Base-by-base conservation (phyloP, 2,329 filamentous ascomycete species). In the Dothideomycetes sp. region DNA sequence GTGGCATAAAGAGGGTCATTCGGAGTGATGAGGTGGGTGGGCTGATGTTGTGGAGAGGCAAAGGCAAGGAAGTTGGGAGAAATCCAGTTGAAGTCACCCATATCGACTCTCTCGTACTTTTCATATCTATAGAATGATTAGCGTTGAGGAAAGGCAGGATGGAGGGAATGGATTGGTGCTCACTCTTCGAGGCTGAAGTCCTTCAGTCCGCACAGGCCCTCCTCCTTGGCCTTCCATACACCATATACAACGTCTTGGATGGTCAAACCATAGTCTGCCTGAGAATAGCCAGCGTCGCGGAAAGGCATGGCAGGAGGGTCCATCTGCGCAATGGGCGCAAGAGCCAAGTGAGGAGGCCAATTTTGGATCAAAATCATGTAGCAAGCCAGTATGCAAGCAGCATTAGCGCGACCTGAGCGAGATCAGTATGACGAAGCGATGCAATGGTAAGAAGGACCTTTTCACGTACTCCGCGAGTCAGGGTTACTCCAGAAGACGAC, bases 81-180 rank as follows among this genome's bases (percentile, higher is more conserved):
- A 43, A 98, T 76, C 91, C 91, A 98, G 75, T 98, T 98, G 81
- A 98, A 98, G 65, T 98, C 91, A 47, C 91, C 91, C 70, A 95
- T 87, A 59, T 98, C 91, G 15, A 98, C 91, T 43, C 91, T 77
- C 66, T 98, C 91, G 53, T 77, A 98, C 58, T 77, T 82, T 65
- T 98, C 91, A 59, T 98, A 98, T 45, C 74, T 78, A 9, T 8
- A 17, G 8, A 17, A 2, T 11, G n/a, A 9, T 19, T 5, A n/a
- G n/a, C n/a, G n/a, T n/a, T n/a, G n/a, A n/a, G n/a, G n/a, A n/a
- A n/a, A n/a, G n/a, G n/a, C n/a, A n/a, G n/a, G n/a, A n/a, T n/a
- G n/a, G n/a, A n/a, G n/a, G n/a, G n/a, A n/a, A n/a, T n/a, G n/a
- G n/a, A n/a, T n/a, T n/a, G n/a, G n/a, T n/a, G 63, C 73, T 52